phyloP scores from a whole-genome alignment of 2,329 filamentous ascomycete species.

The Orbilia blumenaviensis region DNA sequence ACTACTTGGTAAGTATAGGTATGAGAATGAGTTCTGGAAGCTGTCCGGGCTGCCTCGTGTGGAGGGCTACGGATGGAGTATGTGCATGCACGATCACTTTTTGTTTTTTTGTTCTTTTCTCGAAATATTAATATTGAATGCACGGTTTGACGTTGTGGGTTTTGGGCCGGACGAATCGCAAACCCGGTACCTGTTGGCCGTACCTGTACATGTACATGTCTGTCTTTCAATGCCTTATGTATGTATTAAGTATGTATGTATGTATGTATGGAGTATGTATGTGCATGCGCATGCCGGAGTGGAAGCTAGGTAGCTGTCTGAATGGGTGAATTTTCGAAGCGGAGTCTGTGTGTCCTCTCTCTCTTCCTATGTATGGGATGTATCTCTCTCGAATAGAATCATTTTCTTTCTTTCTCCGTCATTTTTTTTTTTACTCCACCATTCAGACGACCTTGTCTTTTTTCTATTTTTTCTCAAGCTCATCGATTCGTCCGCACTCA shows the following conservation, averaged over 20 bases:
- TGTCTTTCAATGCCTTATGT: no score
- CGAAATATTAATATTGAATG: slow-evolving; percentile 6
- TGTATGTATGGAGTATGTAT: no score
- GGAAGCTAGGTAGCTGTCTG: slow-evolving; percentile 3
- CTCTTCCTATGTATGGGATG: no score
- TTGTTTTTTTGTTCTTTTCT: no score
- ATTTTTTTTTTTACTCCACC: slow-evolving; percentile 1
- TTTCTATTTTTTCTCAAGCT: no score
- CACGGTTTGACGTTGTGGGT: slow-evolving; percentile 31
- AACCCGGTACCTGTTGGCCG: slow-evolving; percentile 42
- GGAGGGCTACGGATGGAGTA: slow-evolving; percentile 26
- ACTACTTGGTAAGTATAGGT: no score
- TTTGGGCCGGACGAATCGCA: slow-evolving; percentile 10
- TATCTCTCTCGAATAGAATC: neutral
- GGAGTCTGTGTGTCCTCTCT: no score
- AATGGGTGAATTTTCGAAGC: slow-evolving; percentile 25
- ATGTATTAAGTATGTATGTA: no score
- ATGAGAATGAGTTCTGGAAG: no score
- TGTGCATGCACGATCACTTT: slow-evolving; percentile 30
- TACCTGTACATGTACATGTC: slow-evolving; percentile 8
- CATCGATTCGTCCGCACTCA: no score
- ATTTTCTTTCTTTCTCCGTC: slow-evolving; percentile 3
- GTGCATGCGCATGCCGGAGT: slow-evolving; percentile 7
- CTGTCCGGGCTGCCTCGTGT: neutral
- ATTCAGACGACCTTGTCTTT: neutral